Percentiles rank a stretch among this genome's conserved stretches.
These are phyloP conservation scores for Claviceps humidiphila DNA, from an alignment of 2,329 filamentous ascomycete genomes.

Conservation along the genomic window DNA sequence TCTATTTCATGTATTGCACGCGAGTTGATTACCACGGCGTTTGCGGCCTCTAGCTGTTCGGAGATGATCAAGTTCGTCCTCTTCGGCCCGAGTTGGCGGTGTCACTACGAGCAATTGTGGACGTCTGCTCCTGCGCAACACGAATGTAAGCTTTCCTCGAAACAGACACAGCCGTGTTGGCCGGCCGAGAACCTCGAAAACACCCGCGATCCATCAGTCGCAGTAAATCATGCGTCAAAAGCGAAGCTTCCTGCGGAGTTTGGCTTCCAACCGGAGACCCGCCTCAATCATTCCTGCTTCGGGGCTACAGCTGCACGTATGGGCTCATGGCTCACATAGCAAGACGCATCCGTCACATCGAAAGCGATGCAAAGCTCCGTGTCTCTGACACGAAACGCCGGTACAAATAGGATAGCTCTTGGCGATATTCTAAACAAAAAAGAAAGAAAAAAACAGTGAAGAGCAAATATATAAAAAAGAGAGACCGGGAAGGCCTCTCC, in stretches of 20 bases:
- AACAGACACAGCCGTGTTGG: neutral
- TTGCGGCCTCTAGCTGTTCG: too few relatives aligned
- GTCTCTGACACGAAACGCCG: neutral
- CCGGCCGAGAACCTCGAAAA: neutral
- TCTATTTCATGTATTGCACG: too few relatives aligned
- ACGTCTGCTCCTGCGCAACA: too few relatives aligned
- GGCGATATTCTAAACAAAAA: neutral
- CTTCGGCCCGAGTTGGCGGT: too few relatives aligned
- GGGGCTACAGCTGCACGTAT: neutral
- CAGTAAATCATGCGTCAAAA: neutral
- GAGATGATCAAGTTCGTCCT: too few relatives aligned
- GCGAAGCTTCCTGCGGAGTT: neutral
- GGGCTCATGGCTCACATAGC: neutral
- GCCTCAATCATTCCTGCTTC: neutral
- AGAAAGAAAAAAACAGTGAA: neutral
- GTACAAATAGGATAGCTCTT: too few relatives aligned
- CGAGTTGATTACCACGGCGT: too few relatives aligned
- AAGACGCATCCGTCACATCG: neutral
- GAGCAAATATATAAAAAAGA: neutral
- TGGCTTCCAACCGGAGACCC: neutral
- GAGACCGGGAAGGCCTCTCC: neutral
- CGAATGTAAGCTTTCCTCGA: too few relatives aligned
- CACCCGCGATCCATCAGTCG: neutral
- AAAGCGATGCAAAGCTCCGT: neutral
- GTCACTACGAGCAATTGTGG: too few relatives aligned